Evolutionary conservation across 148 eudicot genomes (phyloP), one percentile per base, ranked within the genome.

Genomic region (Rhododendron simsii): DNA sequence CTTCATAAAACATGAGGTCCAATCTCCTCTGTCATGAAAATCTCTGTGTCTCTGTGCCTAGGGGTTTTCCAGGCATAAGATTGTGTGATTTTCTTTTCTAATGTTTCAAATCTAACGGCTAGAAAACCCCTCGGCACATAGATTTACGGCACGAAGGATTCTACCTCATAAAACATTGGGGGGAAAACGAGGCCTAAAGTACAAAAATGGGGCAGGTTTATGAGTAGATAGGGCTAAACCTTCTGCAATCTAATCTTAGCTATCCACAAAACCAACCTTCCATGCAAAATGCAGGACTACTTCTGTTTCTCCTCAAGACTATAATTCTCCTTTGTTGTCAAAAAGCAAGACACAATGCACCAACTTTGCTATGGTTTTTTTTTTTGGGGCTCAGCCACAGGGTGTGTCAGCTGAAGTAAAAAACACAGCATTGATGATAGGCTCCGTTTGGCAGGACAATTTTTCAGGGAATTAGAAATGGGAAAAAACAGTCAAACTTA

Each of bases 161-260:
- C 44, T 0, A 7, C 7, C 45, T 41, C n/a, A 28, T 67, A 26
- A 67, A 67, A 26, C 74, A 26, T 26, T 23, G 71, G 28, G 71
- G 28, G 33, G 2, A 67, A 67, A 26, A 26, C 26, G 33, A 67
- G 35, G 5, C 28, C 44, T 76, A 16, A 75, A 73, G n/a, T 35
- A 5, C 44, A 33, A 91, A 88, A 85, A 37, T 82, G 86, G 75
- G 87, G 88, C 82, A 41, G 83, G 44, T 33, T 44, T 69, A 67
- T 26, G 35, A 8, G 63, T 37, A 71, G 51, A 80, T 63, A 85
- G 45, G 63, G 77, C 55, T 85, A 73, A 85, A 78, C 67, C 45
- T 53, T 30, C 53, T 45, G 53, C 83, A 47, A 35, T 85, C 55
- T 74, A 39, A 57, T 55, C 74, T 55, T 71, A 71, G 76, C 39